Evolutionary conservation across 2,329 filamentous ascomycete genomes (phyloP).

Genomic region (Aspergillus neotritici): DNA sequence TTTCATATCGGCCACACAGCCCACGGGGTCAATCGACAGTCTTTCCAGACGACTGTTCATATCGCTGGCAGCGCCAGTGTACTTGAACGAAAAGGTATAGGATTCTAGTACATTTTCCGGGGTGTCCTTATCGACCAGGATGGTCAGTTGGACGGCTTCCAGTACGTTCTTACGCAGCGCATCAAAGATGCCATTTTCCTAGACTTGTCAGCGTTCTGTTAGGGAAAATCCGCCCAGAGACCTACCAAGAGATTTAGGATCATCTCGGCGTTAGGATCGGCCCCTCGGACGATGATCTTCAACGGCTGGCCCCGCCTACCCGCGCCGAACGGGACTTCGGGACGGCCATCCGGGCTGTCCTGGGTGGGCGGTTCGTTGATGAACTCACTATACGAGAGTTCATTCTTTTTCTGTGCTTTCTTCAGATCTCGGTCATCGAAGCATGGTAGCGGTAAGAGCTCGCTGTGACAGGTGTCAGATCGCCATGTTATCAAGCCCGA

Average conservation of each 20-base stretch:
- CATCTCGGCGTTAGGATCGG: constrained; percentile 37
- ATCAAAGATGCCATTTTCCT: constrained; percentile 48
- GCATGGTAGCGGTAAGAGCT: constrained; percentile 31
- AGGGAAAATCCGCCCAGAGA: not conserved
- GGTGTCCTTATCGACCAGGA: constrained; percentile 37
- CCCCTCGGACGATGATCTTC: constrained; percentile 36
- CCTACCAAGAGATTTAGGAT: constrained; percentile 46
- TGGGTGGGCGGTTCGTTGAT: constrained; percentile 16
- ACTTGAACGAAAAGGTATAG: constrained; percentile 48
- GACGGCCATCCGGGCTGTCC: constrained; percentile 1
- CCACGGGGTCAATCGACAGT: constrained; percentile 24
- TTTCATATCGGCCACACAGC: constrained; percentile 28
- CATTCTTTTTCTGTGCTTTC: constrained; percentile 19
- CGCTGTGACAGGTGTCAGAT: constrained; percentile 20
- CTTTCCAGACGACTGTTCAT: constrained; percentile 25
- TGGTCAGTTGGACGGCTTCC: constrained; percentile 43
- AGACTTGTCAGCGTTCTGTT: constrained; percentile 18
- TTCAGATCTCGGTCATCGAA: constrained; percentile 31
- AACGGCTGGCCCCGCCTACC: constrained; percentile 30
- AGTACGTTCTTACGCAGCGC: constrained; percentile 41
- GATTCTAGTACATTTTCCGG: constrained; percentile 42
- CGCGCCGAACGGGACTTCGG: constrained; percentile 14
- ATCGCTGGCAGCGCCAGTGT: constrained; percentile 27
- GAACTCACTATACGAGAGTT: constrained; percentile 25
- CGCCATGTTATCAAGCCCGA: not conserved